A percentile compares a stretch with the other conserved stretches of the same genome.
These are phyloP conservation scores for Puccinia novopanici DNA, from an alignment of 1,284 basidiomycete genomes.

Conservation along the genomic window DNA sequence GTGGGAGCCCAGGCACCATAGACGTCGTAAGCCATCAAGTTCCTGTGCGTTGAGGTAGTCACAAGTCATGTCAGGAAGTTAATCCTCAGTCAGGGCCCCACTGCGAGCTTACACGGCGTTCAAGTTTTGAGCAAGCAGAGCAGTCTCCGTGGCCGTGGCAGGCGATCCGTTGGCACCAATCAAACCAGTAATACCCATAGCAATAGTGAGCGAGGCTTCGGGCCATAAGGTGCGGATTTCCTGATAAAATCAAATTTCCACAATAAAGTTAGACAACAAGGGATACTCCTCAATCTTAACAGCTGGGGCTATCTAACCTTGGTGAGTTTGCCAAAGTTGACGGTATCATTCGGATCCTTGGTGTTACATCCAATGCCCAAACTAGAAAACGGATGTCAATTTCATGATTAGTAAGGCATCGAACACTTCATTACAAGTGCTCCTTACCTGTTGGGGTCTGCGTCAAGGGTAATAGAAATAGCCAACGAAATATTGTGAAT, in stretches of 20 bases:
- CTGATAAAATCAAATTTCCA: not conserved
- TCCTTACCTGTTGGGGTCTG: constrained; percentile 37
- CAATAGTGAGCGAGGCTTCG: too few species aligned
- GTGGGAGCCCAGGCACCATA: constrained; percentile 39
- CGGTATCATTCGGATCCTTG: constrained; percentile 10
- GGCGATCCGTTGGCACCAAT: too few species aligned
- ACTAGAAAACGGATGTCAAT: not conserved
- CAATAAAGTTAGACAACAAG: not conserved
- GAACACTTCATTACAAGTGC: not conserved
- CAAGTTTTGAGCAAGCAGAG: constrained; percentile 6
- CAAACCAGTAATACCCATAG: too few species aligned
- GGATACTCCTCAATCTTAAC: not conserved
- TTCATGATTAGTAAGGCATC: not conserved
- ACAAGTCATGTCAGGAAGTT: too few species aligned
- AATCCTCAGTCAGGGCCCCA: too few species aligned
- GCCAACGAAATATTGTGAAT: not conserved
- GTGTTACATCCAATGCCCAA: constrained; percentile 46
- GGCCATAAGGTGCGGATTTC: constrained; percentile 46
- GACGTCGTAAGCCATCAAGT: constrained; percentile 49
- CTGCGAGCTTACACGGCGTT: constrained; percentile 21
- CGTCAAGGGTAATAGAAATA: not conserved
- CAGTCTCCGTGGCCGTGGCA: constrained; percentile 9
- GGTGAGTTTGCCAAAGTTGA: constrained; percentile 37
- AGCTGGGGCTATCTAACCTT: not conserved
- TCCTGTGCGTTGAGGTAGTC: too few species aligned